A percentile compares a stretch with the other conserved stretches of the same genome.
These are phyloP conservation scores for Penicillium thymicola DNA, from an alignment of 2,329 filamentous ascomycete species.

Conservation along the genomic window DNA sequence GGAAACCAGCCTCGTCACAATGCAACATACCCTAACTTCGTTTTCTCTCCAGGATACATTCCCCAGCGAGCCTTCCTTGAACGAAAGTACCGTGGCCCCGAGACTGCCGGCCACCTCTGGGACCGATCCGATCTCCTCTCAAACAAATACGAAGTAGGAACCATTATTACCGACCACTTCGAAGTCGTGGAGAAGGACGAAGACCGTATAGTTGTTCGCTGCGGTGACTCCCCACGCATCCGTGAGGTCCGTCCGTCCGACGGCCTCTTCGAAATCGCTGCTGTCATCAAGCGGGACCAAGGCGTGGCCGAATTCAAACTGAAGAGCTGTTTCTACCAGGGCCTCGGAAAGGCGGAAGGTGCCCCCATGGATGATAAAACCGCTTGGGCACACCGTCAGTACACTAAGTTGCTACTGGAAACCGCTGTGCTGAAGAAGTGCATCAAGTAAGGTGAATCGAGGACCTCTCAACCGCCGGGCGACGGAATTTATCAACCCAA, in stretches of 20 bases:
- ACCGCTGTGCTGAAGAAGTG: conserved; percentile 42
- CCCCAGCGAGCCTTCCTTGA: conserved; percentile 59
- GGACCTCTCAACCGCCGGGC: background rate
- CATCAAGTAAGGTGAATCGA: conserved; percentile 1
- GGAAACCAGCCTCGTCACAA: background rate
- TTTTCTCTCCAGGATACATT: conserved; percentile 31
- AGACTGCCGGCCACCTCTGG: conserved; percentile 62
- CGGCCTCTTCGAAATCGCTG: conserved; percentile 64
- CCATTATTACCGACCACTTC: conserved; percentile 67
- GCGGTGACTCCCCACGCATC: conserved; percentile 62
- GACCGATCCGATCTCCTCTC: conserved; percentile 51
- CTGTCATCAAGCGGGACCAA: conserved; percentile 56
- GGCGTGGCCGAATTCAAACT: conserved; percentile 62
- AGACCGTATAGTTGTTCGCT: conserved; percentile 60
- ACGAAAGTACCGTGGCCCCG: conserved; percentile 56
- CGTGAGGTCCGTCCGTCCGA: conserved; percentile 57
- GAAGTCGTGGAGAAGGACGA: conserved; percentile 65
- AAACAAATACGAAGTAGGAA: conserved; percentile 61
- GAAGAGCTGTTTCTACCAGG: conserved; percentile 63
- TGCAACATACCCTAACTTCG: background rate
- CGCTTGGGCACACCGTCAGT: conserved; percentile 53
- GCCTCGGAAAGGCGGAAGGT: conserved; percentile 43
- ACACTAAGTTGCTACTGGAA: conserved; percentile 57
- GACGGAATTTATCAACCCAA: background rate
- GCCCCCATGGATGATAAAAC: conserved; percentile 48